phyloP scores from a whole-genome alignment of 2,329 filamentous ascomycete species.

The Reticulascus tulasneorum region DNA sequence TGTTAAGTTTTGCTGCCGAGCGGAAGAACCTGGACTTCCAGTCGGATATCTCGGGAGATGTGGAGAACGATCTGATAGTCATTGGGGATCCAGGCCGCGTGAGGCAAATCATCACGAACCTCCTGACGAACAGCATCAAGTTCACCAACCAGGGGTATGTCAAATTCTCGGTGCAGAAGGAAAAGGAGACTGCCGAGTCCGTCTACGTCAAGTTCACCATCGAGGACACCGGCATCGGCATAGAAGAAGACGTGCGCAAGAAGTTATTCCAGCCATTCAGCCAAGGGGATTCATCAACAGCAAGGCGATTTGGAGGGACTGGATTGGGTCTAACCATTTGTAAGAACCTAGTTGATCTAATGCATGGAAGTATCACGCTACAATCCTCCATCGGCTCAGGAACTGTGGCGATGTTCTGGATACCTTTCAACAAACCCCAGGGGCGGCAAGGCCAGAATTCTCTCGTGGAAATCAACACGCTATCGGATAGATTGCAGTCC shows the following conservation, averaged over 20 bases:
- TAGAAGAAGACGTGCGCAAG: constrained; percentile 71
- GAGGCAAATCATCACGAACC: constrained; percentile 77
- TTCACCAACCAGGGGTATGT: constrained; percentile 68
- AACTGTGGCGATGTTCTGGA: constrained; percentile 72
- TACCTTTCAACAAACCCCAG: constrained; percentile 70
- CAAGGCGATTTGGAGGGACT: constrained; percentile 73
- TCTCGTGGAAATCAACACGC: constrained; percentile 57
- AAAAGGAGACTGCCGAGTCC: constrained; percentile 59
- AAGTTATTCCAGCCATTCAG: constrained; percentile 76
- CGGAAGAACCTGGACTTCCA: constrained; percentile 73
- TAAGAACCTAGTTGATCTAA: constrained; percentile 75
- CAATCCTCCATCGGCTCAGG: constrained; percentile 64
- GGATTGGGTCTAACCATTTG: constrained; percentile 75
- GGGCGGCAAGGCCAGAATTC: constrained; percentile 32
- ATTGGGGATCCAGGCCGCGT: constrained; percentile 82
- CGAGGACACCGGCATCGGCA: constrained; percentile 77
- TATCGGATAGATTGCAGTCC: constrained; percentile 64
- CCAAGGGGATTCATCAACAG: constrained; percentile 77
- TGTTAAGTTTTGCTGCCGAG: constrained; percentile 81
- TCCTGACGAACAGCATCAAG: constrained; percentile 74
- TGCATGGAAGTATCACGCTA: constrained; percentile 71
- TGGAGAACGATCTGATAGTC: constrained; percentile 68
- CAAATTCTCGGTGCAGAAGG: constrained; percentile 60
- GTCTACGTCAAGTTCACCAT: constrained; percentile 69
- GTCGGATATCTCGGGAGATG: constrained; percentile 58